phyloP scores from a whole-genome alignment of 805 yeast genomes.

The Myxozyma vanderwaltii region DNA sequence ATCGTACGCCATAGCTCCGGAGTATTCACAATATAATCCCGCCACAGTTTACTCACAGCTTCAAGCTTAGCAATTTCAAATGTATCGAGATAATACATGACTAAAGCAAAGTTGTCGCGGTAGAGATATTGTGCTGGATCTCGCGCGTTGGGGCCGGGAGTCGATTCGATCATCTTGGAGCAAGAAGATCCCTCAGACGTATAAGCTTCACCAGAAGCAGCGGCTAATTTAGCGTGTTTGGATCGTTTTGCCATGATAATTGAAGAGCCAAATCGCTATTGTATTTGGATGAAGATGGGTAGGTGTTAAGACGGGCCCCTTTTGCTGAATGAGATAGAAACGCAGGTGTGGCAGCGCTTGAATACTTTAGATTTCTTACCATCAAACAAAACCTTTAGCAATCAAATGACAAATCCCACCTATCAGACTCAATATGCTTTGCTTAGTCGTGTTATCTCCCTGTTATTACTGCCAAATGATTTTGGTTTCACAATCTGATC shows the following conservation, averaged over 20 bases:
- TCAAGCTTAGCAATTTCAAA: conserved; percentile 10
- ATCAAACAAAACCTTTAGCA: no score
- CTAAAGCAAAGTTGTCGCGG: conserved; percentile 1
- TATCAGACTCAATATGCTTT: no score
- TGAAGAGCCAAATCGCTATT: no score
- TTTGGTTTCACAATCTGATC: no score
- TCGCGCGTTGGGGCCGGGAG: neutral
- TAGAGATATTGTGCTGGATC: conserved; percentile 5
- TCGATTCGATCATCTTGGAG: neutral
- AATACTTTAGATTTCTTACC: no score
- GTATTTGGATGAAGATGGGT: no score
- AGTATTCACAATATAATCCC: conserved; percentile 7
- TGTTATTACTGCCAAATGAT: no score
- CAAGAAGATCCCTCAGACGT: neutral
- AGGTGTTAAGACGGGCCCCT: no score
- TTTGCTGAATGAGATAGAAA: no score
- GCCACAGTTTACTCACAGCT: conserved; percentile 8
- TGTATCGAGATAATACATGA: neutral
- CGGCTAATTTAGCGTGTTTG: neutral
- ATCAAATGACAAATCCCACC: no score
- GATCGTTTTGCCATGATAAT: neutral
- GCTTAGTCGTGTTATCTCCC: no score
- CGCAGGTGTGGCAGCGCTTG: no score
- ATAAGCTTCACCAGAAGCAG: neutral
- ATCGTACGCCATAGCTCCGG: conserved; percentile 4